A percentile compares a stretch with the other conserved stretches of the same genome.
These are phyloP conservation scores for Rhododendron vialii DNA, from an alignment of 148 eudicot genomes.

Conservation along the genomic window DNA sequence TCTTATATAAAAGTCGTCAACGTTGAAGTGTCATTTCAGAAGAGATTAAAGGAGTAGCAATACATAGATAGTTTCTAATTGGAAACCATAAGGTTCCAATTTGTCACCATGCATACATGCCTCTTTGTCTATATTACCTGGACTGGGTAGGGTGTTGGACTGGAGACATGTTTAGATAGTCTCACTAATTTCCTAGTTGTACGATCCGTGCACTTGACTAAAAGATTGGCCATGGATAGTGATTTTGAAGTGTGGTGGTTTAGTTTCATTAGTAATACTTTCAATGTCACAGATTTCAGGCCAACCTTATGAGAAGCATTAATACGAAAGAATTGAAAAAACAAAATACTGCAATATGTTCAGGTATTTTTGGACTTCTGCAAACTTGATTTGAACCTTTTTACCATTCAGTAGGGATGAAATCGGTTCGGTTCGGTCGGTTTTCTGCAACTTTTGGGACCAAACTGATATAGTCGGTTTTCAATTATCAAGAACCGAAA, in stretches of 20 bases:
- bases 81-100: not conserved
- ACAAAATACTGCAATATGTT: not conserved
- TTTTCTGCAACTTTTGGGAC: too few relatives aligned
- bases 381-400: not conserved
- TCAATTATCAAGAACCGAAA: too few relatives aligned
- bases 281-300: not conserved
- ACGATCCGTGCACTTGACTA: not conserved
- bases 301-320: not conserved
- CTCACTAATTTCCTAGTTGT: not conserved
- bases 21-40: not conserved
- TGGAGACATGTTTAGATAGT: not conserved
- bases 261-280: not conserved
- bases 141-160: not conserved
- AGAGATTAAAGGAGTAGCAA: not conserved
- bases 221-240: not conserved
- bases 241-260: not conserved
- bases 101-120: not conserved
- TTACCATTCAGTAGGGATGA: conserved; percentile 2
- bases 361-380: not conserved
- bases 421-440: too few relatives aligned
- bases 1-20: not conserved
- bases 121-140: not conserved
- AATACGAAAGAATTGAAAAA: not conserved
- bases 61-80: not conserved
- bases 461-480: too few relatives aligned